phyloP scores from a whole-genome alignment of 1,139 yeast species.

The Sugiyamaella neomexicana region DNA sequence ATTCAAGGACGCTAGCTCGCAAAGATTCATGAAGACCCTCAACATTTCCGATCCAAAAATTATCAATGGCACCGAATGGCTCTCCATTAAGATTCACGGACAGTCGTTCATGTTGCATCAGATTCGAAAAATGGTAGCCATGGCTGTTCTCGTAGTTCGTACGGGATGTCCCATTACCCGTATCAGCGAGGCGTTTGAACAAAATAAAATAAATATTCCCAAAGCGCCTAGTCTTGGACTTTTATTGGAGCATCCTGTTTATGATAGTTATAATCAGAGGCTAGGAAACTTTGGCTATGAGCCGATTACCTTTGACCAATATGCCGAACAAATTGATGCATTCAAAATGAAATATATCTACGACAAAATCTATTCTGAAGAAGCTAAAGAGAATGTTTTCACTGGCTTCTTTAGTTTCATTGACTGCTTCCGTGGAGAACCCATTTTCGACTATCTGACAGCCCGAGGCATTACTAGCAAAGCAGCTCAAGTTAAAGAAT shows the following conservation, averaged over 20 bases:
- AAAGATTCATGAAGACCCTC: conserved; percentile 75
- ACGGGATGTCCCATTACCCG: conserved; percentile 79
- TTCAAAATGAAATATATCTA: conserved; percentile 88
- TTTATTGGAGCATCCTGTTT: conserved; percentile 86
- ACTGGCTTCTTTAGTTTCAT: conserved; percentile 87
- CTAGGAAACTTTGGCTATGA: conserved; percentile 79
- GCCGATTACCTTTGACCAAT: conserved; percentile 67
- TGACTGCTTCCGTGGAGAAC: conserved; percentile 65
- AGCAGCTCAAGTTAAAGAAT: conserved; percentile 27
- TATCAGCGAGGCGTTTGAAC: conserved; percentile 75
- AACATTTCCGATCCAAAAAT: conserved; percentile 88
- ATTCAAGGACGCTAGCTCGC: conserved; percentile 83
- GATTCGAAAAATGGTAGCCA: conserved; percentile 96
- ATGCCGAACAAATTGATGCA: conserved; percentile 67
- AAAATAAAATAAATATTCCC: conserved; percentile 80
- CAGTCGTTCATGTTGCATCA: conserved; percentile 98
- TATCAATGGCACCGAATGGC: conserved; percentile 94
- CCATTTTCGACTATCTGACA: conserved; percentile 74
- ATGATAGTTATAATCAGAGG: conserved; percentile 76
- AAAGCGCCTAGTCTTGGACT: conserved; percentile 97
- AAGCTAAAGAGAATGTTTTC: conserved; percentile 80
- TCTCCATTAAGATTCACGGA: conserved; percentile 93
- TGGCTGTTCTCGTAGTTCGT: conserved; percentile 84
- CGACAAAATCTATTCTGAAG: conserved; percentile 89
- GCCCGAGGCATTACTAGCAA: conserved; percentile 52